phyloP scores from a whole-genome alignment of 352 stramenopile species.

The Pythium aquatile region DNA sequence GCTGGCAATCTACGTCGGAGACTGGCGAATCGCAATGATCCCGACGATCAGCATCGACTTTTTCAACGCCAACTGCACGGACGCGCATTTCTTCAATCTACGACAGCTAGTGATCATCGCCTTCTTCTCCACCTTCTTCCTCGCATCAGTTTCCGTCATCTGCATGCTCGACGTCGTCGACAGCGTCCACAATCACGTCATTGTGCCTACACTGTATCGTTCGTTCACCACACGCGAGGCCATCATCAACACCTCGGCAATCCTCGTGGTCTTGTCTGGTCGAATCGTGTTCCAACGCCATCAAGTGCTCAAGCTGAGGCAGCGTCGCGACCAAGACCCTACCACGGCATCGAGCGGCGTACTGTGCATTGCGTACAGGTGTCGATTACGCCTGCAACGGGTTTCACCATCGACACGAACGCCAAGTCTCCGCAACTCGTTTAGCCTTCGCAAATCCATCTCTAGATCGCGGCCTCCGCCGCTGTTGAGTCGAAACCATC shows the following conservation, averaged over 20 bases:
- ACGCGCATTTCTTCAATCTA: neutral
- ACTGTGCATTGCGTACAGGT: neutral
- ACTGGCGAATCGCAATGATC: neutral
- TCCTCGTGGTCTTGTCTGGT: neutral
- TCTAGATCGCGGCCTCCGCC: neutral
- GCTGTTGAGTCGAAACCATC: neutral
- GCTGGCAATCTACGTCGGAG: neutral
- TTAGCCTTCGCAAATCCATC: neutral
- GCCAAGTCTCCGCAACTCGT: neutral
- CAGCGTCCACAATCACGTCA: neutral
- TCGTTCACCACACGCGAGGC: neutral
- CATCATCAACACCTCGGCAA: neutral
- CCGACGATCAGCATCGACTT: neutral
- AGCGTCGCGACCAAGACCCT: neutral
- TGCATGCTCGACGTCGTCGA: constrained; percentile 3
- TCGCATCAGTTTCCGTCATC: neutral
- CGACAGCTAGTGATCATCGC: neutral
- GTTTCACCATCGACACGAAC: neutral
- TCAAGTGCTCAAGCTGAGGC: neutral
- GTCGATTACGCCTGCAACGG: neutral
- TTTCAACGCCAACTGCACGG: constrained; percentile 1
- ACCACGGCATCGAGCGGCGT: neutral
- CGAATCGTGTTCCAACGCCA: constrained; percentile 1
- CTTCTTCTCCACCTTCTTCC: neutral
- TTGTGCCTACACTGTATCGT: neutral